These are phyloP conservation scores for Phytophthora sp. DNA, from an alignment of 352 stramenopile genomes.

Conservation along the genomic window DNA sequence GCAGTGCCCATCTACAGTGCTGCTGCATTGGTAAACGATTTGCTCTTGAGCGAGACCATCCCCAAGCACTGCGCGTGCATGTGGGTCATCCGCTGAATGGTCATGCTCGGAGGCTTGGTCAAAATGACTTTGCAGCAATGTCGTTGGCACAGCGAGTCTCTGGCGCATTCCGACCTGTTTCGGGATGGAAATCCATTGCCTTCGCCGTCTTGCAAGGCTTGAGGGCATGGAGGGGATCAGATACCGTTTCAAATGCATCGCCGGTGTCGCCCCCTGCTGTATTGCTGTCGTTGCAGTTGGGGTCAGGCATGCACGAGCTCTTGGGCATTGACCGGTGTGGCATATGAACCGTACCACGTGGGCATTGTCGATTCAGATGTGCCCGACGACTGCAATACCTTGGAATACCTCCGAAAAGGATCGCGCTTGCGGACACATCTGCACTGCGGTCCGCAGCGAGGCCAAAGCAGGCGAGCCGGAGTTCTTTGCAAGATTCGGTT, in stretches of 20 bases:
- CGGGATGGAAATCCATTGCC: neutral
- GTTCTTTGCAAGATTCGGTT: slow-evolving; percentile 12
- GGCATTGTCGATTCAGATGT: slow-evolving; percentile 14
- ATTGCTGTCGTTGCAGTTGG: slow-evolving; percentile 15
- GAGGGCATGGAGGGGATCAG: neutral
- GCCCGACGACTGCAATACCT: neutral
- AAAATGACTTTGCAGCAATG: no score
- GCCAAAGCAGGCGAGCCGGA: neutral
- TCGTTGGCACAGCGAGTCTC: neutral
- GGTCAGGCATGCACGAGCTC: slow-evolving; percentile 11
- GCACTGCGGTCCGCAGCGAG: neutral
- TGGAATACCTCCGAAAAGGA: slow-evolving; percentile 21
- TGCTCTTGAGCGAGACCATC: no score
- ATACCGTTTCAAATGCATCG: neutral
- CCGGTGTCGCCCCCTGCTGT: neutral
- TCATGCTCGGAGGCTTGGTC: neutral
- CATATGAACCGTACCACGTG: slow-evolving; percentile 9
- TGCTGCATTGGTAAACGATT: neutral
- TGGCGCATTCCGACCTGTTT: neutral
- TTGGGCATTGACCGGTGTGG: neutral
- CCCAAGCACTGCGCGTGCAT: no score
- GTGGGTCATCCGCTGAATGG: neutral
- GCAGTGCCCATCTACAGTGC: neutral
- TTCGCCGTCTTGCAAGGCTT: neutral
- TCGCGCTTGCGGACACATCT: no score